Conservation (phyloP, 352 stramenopile genomes). For the Globisporangium radiosum region DNA sequence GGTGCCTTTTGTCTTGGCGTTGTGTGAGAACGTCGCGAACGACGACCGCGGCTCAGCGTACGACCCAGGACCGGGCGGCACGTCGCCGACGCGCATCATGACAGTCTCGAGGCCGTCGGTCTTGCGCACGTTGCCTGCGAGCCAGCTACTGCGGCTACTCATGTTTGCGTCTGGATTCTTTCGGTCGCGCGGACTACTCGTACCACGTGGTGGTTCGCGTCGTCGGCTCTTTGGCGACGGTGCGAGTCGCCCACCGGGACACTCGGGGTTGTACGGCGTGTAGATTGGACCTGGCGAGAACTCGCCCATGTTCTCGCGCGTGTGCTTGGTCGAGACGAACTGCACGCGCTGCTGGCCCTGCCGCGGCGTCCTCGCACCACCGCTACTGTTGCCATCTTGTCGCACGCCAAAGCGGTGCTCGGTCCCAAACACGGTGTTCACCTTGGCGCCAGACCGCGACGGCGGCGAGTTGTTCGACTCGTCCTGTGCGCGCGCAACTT, state of each 20-base stretch:
- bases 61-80: slow-evolving; percentile 57
- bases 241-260: slow-evolving; percentile 50
- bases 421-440: slow-evolving; percentile 59
- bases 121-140: slow-evolving; percentile 73
- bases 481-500: slow-evolving; percentile 10
- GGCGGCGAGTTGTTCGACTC: slow-evolving; percentile 19
- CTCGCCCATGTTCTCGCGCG: slow-evolving; percentile 81
- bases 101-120: slow-evolving; percentile 65
- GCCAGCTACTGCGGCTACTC: slow-evolving; percentile 75
- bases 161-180: slow-evolving; percentile 71
- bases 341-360: slow-evolving; percentile 53
- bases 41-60: slow-evolving; percentile 68
- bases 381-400: slow-evolving; percentile 10
- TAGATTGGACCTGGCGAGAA: slow-evolving; percentile 84
- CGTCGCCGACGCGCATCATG: slow-evolving; percentile 62
- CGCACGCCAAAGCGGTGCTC: slow-evolving; percentile 69
- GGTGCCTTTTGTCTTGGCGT: slow-evolving; percentile 38
- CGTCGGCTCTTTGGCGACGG: slow-evolving; percentile 34
- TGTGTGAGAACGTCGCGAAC: slow-evolving; percentile 71
- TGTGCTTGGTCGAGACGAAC: slow-evolving; percentile 70
- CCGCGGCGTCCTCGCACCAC: slow-evolving; percentile 21
- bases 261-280: slow-evolving; percentile 62
- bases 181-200: slow-evolving; percentile 31
- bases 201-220: slow-evolving; percentile 31
- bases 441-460: slow-evolving; percentile 15